These are phyloP conservation scores for Coemansia sp. DNA, from an alignment of 371 early-diverging fungal species.

Conservation along the genomic window DNA sequence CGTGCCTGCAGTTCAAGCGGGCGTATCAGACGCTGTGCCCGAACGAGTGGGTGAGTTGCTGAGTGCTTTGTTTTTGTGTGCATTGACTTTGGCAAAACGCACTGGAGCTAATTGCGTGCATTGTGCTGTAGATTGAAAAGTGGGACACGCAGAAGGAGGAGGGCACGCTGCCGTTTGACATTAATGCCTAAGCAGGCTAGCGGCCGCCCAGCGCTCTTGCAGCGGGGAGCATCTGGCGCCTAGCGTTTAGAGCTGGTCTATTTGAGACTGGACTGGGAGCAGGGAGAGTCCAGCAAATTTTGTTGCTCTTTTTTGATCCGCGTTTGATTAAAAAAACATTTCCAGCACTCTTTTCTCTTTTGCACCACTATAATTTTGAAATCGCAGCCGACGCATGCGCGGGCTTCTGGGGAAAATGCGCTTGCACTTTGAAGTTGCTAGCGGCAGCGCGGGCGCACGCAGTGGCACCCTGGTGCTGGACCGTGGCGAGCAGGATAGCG, in stretches of 20 bases:
- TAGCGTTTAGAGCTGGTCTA: background rate
- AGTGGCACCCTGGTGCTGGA: conserved; percentile 24
- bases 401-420: conserved; percentile 21
- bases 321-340: background rate
- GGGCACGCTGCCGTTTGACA: conserved; percentile 65
- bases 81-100: background rate
- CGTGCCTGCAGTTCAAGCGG: conserved; percentile 82
- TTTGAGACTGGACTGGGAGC: background rate
- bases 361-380: too few relatives aligned
- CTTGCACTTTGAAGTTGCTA: conserved; percentile 30
- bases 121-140: conserved; percentile 61
- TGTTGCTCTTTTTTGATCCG: background rate
- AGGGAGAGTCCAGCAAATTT: too few relatives aligned
- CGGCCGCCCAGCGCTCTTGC: background rate
- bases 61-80: background rate
- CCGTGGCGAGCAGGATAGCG: conserved; percentile 10
- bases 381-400: conserved; percentile 2
- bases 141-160: conserved; percentile 86
- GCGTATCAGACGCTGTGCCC: conserved; percentile 85
- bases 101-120: background rate
- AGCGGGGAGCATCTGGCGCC: background rate
- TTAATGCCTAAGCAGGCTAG: conserved; percentile 7
- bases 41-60: conserved; percentile 73
- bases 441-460: conserved; percentile 13
- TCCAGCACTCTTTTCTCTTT: background rate